Evolutionary conservation across 805 yeast genomes (phyloP).

Genomic region (Ogataea naganishii): DNA sequence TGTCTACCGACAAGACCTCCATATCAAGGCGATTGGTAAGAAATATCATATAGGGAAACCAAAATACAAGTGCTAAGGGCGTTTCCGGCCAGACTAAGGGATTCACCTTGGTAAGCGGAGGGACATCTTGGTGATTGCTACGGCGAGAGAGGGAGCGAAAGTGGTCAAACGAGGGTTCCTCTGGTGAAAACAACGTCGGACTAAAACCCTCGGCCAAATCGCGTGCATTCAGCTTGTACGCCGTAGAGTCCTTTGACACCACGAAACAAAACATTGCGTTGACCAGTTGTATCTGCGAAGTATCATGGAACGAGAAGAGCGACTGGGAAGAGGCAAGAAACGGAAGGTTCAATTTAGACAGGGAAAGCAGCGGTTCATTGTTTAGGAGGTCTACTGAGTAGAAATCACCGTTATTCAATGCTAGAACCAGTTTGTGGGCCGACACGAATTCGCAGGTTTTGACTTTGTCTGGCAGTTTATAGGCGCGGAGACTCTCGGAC

Average conservation of each 20-base stretch:
- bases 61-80: slow-evolving; percentile 22
- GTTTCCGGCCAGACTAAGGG: slow-evolving; percentile 13
- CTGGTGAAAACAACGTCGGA: too few species aligned
- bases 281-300: background rate
- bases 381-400: slow-evolving; percentile 5
- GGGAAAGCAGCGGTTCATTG: slow-evolving; percentile 2
- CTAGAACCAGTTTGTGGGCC: slow-evolving; percentile 13
- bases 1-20: slow-evolving; percentile 29
- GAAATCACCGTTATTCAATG: slow-evolving; percentile 17
- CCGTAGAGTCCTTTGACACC: slow-evolving; percentile 5
- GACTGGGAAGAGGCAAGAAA: background rate
- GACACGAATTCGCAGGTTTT: slow-evolving; percentile 16
- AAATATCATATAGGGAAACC: slow-evolving; percentile 32
- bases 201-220: too few species aligned
- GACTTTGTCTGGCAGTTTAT: slow-evolving; percentile 16
- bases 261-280: slow-evolving; percentile 1
- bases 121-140: slow-evolving; percentile 1
- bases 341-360: background rate
- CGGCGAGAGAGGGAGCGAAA: too few species aligned
- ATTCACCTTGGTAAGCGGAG: too few species aligned
- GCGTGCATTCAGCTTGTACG: slow-evolving; percentile 3
- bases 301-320: slow-evolving; percentile 1
- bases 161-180: too few species aligned
- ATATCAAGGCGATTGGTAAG: slow-evolving; percentile 19
- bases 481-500: slow-evolving; percentile 16